Conservation (phyloP, 495 filamentous ascomycete genomes). For the Xylaria longipes region DNA sequence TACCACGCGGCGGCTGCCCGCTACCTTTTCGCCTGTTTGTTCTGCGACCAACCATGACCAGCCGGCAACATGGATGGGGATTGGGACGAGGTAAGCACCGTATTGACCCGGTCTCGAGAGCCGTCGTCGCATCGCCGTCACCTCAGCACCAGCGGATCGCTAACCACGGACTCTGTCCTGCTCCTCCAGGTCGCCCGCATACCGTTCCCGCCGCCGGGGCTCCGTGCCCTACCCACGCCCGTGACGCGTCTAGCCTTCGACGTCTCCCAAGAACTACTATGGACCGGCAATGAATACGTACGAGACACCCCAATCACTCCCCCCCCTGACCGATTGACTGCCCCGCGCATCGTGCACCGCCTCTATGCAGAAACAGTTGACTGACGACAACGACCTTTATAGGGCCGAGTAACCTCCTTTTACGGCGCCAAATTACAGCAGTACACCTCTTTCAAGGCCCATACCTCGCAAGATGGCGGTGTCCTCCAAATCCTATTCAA, state of each 20-base stretch:
- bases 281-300: slow-evolving; percentile 90
- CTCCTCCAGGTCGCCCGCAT: slow-evolving; percentile 70
- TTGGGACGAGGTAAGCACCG: slow-evolving; percentile 64
- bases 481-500: slow-evolving; percentile 85
- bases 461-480: slow-evolving; percentile 68
- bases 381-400: slow-evolving; percentile 11
- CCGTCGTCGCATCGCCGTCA: neutral
- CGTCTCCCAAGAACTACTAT: slow-evolving; percentile 83
- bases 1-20: neutral
- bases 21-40: neutral
- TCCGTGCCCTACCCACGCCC: slow-evolving; percentile 66
- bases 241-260: slow-evolving; percentile 85
- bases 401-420: slow-evolving; percentile 88
- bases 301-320: slow-evolving; percentile 34
- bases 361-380: neutral
- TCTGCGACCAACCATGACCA: slow-evolving; percentile 35
- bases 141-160: slow-evolving; percentile 16
- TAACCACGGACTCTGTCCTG: slow-evolving; percentile 22
- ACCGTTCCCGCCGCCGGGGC: slow-evolving; percentile 69
- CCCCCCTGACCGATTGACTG: neutral
- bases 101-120: slow-evolving; percentile 10
- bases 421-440: slow-evolving; percentile 78
- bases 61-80: slow-evolving; percentile 60
- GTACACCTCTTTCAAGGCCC: slow-evolving; percentile 74
- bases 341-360: neutral